These are phyloP conservation scores for Favolaschia claudopus DNA, from an alignment of 768 basidiomycete species.

Conservation along the genomic window DNA sequence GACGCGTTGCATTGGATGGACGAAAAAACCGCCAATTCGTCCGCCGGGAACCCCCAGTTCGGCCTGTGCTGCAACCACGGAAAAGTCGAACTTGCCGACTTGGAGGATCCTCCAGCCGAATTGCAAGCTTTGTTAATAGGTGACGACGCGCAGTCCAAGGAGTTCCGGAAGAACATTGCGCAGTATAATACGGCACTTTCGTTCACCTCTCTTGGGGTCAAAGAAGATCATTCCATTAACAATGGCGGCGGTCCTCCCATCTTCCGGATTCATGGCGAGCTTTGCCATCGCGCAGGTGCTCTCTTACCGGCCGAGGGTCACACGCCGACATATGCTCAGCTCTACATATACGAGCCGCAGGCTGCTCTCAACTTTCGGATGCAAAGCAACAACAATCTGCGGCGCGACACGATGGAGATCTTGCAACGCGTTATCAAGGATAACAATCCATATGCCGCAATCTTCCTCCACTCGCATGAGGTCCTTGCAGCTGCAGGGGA, in stretches of 20 bases:
- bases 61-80: not conserved
- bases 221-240: constrained; percentile 34
- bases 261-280: constrained; percentile 38
- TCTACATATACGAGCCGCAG: constrained; percentile 44
- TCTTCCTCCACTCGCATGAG: constrained; percentile 44
- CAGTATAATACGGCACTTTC: constrained; percentile 48
- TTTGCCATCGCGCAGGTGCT: constrained; percentile 40
- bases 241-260: constrained; percentile 31
- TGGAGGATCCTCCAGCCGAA: not conserved
- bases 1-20: not conserved
- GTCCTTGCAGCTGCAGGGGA: constrained; percentile 33
- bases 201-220: constrained; percentile 48
- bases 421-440: constrained; percentile 34
- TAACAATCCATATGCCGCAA: constrained; percentile 34
- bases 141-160: constrained; percentile 6
- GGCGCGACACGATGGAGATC: constrained; percentile 24
- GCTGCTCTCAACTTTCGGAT: constrained; percentile 39
- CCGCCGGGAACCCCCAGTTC: not conserved
- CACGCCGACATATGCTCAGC: constrained; percentile 37
- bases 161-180: constrained; percentile 43
- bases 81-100: not conserved
- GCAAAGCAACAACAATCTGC: constrained; percentile 34
- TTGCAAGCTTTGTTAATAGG: constrained; percentile 15
- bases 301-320: constrained; percentile 32
- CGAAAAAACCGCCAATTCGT: not conserved